Conservation (phyloP, 2,329 filamentous ascomycete genomes). For the Mariannaea sp. region DNA sequence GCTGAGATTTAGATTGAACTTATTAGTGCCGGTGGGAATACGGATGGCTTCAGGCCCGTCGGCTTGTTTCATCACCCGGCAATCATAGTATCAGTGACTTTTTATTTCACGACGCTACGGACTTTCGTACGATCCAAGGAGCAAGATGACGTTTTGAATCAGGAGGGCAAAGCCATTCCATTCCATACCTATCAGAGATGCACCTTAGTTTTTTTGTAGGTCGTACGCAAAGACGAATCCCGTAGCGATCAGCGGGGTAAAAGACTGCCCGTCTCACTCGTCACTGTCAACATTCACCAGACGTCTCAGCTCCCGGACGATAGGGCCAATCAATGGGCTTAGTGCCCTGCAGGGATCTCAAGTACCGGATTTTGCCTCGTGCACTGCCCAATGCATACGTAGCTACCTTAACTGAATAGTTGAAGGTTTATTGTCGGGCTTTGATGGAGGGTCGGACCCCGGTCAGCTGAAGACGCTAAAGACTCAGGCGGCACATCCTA, state of each 20-base stretch:
- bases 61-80: not conserved
- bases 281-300: not conserved
- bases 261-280: slow-evolving; percentile 10
- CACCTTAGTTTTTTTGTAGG: too few relatives aligned
- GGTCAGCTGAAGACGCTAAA: slow-evolving; percentile 17
- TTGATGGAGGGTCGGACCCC: not conserved
- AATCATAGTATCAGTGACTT: not conserved
- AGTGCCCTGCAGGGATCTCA: slow-evolving; percentile 1
- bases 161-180: too few relatives aligned
- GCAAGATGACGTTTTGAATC: too few relatives aligned
- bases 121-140: slow-evolving; percentile 5
- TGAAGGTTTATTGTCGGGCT: too few relatives aligned
- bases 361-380: slow-evolving; percentile 11
- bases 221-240: too few relatives aligned
- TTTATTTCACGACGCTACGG: not conserved
- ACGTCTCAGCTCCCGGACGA: not conserved
- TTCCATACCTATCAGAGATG: too few relatives aligned
- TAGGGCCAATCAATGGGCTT: slow-evolving; percentile 1
- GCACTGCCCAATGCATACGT: slow-evolving; percentile 5
- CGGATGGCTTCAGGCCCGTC: not conserved
- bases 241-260: slow-evolving; percentile 1
- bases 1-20: not conserved
- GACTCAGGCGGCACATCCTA: not conserved
- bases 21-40: not conserved
- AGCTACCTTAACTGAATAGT: too few relatives aligned